These are phyloP conservation scores for Mycena citricolor DNA, from an alignment of 1,284 basidiomycete species.

Conservation along the genomic window DNA sequence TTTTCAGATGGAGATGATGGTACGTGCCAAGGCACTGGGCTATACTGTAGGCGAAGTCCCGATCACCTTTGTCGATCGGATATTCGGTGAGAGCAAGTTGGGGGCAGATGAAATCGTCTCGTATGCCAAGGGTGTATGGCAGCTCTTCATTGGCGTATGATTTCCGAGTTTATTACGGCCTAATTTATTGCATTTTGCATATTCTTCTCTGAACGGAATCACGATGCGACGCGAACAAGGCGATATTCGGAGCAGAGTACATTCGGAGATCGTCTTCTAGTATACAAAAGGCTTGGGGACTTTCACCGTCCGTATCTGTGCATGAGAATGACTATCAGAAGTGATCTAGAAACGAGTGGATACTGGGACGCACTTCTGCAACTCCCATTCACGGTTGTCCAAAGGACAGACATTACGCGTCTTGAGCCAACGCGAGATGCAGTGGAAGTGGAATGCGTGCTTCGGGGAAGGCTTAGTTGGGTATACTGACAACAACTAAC, in stretches of 20 bases:
- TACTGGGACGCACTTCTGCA: conserved; percentile 77
- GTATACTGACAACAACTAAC: neutral
- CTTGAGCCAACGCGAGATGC: conserved; percentile 99
- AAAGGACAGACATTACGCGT: conserved; percentile 98
- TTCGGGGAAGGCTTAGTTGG: conserved; percentile 33
- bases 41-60: conserved; percentile 88
- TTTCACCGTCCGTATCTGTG: conserved; percentile 21
- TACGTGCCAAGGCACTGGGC: conserved; percentile 78
- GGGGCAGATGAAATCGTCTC: conserved; percentile 86
- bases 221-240: no score
- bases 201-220: no score
- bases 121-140: conserved; percentile 87
- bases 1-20: conserved; percentile 98
- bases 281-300: neutral
- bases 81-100: conserved; percentile 91
- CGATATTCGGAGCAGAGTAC: no score
- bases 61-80: conserved; percentile 91
- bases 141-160: conserved; percentile 72
- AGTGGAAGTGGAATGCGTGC: conserved; percentile 99
- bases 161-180: no score
- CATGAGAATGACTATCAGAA: neutral
- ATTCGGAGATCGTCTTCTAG: no score
- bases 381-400: conserved; percentile 95
- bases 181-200: no score
- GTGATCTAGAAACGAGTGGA: no score